Percentiles rank a stretch among this genome's conserved stretches.
phyloP scores from a whole-genome alignment of 2,329 filamentous ascomycete genomes.

The Teratosphaeria viscida region DNA sequence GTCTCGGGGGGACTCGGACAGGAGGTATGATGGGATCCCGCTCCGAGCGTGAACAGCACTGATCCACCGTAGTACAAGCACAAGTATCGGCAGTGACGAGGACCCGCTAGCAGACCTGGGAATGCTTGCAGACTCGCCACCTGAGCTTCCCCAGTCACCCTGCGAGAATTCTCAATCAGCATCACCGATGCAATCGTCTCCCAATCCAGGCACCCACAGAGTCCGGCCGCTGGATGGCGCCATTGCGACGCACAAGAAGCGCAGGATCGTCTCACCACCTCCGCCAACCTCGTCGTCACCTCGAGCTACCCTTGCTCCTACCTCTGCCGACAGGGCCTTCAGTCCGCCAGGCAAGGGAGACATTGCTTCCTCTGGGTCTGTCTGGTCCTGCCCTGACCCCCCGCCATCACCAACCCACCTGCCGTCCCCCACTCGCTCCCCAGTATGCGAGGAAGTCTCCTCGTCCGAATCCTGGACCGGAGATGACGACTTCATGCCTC shows the following conservation, averaged over 20 bases:
- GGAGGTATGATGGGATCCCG: neutral
- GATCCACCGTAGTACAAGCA: neutral
- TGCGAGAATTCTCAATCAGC: neutral
- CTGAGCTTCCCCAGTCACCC: neutral
- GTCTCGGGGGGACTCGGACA: neutral
- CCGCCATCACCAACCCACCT: neutral
- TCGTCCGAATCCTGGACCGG: constrained; percentile 16
- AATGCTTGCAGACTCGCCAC: neutral
- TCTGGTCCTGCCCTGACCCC: neutral
- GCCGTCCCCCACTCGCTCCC: neutral
- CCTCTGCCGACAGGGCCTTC: too few relatives aligned
- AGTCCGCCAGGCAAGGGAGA: neutral
- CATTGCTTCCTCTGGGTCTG: neutral
- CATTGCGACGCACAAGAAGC: neutral
- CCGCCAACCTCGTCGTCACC: neutral
- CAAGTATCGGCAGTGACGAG: neutral
- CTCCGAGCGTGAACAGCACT: neutral
- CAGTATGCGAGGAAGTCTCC: neutral
- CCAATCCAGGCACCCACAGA: neutral
- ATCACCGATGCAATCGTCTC: neutral
- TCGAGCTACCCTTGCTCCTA: too few relatives aligned
- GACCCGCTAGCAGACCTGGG: neutral
- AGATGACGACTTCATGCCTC: constrained; percentile 13
- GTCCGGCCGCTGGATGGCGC: neutral
- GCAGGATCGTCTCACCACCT: neutral